Conservation (phyloP, 345 rosid species). For the Sisymbrium altissimum region DNA sequence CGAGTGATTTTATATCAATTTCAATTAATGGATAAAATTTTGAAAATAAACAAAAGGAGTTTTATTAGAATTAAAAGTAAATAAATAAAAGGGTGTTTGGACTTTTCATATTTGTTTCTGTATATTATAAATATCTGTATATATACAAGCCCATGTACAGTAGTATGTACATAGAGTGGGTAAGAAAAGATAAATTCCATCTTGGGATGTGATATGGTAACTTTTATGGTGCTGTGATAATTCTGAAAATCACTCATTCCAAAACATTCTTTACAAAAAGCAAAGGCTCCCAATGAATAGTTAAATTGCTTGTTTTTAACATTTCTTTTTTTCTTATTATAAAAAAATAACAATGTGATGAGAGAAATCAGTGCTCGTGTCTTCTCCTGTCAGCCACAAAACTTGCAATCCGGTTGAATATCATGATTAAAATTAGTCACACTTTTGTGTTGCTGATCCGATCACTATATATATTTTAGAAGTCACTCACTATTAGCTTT, state of each 20-base stretch:
- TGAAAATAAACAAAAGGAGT: neutral
- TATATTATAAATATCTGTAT: neutral
- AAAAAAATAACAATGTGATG: neutral
- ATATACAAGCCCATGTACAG: constrained; percentile 1
- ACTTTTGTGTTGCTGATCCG: neutral
- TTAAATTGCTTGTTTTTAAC: constrained; percentile 9
- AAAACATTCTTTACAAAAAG: constrained; percentile 39
- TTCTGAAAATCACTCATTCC: constrained; percentile 36
- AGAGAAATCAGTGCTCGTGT: constrained; percentile 20
- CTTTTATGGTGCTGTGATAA: constrained; percentile 35
- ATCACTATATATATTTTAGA: neutral
- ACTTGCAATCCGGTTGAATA: neutral
- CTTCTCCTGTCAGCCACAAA: constrained; percentile 25
- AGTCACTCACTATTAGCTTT: neutral
- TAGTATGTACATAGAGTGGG: constrained; percentile 16
- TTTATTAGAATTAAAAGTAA: too few species aligned
- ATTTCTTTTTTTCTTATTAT: neutral
- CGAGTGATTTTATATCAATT: neutral
- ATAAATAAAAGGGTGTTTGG: neutral
- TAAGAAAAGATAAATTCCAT: constrained; percentile 24
- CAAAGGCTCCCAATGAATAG: constrained; percentile 27
- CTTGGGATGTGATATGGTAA: constrained; percentile 38
- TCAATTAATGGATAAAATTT: neutral
- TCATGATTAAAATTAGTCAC: constrained; percentile 7
- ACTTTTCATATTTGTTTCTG: neutral